Base-by-base conservation (phyloP, 2,329 filamentous ascomycete genomes). In the Fusarium anguioides region DNA sequence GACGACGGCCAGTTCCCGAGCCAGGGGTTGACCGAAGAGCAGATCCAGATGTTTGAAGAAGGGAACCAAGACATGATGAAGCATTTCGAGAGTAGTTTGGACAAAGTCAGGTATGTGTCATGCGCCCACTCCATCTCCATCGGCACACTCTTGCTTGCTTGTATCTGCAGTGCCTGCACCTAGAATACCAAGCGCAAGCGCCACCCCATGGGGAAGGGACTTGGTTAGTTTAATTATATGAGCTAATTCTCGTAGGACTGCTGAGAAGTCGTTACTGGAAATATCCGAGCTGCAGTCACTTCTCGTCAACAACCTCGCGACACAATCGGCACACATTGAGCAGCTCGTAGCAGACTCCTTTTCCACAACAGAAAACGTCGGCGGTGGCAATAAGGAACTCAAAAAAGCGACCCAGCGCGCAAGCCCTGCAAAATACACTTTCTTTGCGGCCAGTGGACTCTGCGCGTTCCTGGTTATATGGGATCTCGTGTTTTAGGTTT, bases 41-140 rank as follows among this genome's bases (percentile, higher is more conserved):
- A 98, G 78, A 82, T 96, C 50, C 95, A 97, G 77, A 87, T 97
- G 75, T 98, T 99, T 80, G 94, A 95, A 71, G 87, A 93, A 79
- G 94, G 96, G 75, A 97, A 98, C 75, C 90, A 94, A 78, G 90
- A 93, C 66, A 94, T 99, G 89, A 84, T 98, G 71, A 92, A 91
- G 78, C 92, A 97, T 79, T 97, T 96, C 78, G 93, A 97, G 78
- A 93, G 91, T 80, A 94, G 92, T n/a, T 82, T 98, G 76, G 91
- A 94, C 78, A 96, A 98, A 85, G 93, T 98, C 69, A 92, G 91
- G 92, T 96, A 86, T 53, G 91, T 85, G 20, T 44, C 23, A 65
- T 64, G 40, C 44, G 33, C 46, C 47, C 23, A 45, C 36, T 44
- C 39, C 15, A 37, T 60, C 20, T 21, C 41, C 46, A 50, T 40